Evolutionary conservation across 2,329 filamentous ascomycete species (phyloP), one percentile per base, ranked within the genome.

Genomic region (Xylaria multiplex): DNA sequence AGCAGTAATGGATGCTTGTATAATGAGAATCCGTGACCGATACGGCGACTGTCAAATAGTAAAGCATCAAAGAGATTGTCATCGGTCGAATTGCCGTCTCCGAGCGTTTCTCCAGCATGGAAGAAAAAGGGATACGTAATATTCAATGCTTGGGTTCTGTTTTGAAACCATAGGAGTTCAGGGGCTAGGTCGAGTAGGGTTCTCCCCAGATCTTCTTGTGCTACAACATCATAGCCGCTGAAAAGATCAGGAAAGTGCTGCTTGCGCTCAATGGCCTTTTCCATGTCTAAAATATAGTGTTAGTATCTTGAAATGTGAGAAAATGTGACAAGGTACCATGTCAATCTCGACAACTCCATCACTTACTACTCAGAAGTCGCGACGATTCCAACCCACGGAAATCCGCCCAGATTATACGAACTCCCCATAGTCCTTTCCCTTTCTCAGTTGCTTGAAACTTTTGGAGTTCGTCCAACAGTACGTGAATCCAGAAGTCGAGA

Each of bases 41-140:
- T 90, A 32, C 89, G 82, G 43, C 89, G 81, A 0, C 88, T 89
- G 1, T 88, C 88, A 14, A 91, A 81, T 11, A 91, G 76, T 22
- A 91, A 83, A 1, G 89, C 89, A 74, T 91, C 89, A 74, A 90
- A 91, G 6, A 91, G 82, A 71, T 91, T 91, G 67, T 87, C 82
- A 67, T 91, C 88, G 0, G 85, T 83, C 2, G 79, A 79, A 70
- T 88, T 85, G 27, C 88, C 88, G 65, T 90, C 87, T 11, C 87
- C 88, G 2, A 90, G 82, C 14, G 86, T 89, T 74, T 91, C 89
- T 58, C 89, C 89, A 0, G 89, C 89, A 72, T 91, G 89, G 79
- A 91, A 91, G 79, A 90, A 89, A 80, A 91, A 91, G 0, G 89
- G 89, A n/a, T 91, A 59, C 8, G 59, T 59, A 27, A 91, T 82